Evolutionary conservation across 75 land plant genomes (phyloP), one percentile per base, ranked within the genome.

Genomic region (Ceratopteris richardii): DNA sequence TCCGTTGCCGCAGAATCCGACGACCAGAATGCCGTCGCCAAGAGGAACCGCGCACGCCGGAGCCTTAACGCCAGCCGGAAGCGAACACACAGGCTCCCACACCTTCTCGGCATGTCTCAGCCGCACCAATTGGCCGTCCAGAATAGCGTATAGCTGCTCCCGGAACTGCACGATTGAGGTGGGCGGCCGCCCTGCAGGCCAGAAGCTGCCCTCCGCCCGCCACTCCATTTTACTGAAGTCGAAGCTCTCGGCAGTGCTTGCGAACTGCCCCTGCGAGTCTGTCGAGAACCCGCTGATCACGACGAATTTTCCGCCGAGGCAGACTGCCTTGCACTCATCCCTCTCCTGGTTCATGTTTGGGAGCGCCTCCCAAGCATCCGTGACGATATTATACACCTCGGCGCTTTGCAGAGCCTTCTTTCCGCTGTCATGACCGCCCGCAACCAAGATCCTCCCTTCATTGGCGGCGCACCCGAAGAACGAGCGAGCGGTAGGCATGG

Each of bases 271-370:
- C 63, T 81, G 84, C 2, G 27, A 4, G 21, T 50, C 63, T 13
- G 81, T 73, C n/a, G 24, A 0, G 66, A 77, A 81, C 0, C 84
- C 84, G n/a, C 81, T 72, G 18, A 81, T 47, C 40, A 73, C 84
- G 40, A 44, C 63, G 52, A 81, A 76, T 29, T 44, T 23, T 28
- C 80, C 80, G 46, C 16, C 2, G 9, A 61, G 1, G 1, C 20
- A 22, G 1, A 61, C 31, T 29, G 77, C 79, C 21, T 44, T 46
- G 56, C 64, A 21, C 30, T 61, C 77, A 40, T 76, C 79, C 17
- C 76, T 52, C 50, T 56, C 79, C 33, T 61, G 37, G 28, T 5
- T 54, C 79, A 76, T 59, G 1, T 44, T 23, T 18, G 73, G 29
- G n/a, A 71, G 68, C 9, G 7, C 27, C 41, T 47, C 48, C 79